phyloP scores from a whole-genome alignment of 2,329 filamentous ascomycete species.

The Clonostachys byssicola region DNA sequence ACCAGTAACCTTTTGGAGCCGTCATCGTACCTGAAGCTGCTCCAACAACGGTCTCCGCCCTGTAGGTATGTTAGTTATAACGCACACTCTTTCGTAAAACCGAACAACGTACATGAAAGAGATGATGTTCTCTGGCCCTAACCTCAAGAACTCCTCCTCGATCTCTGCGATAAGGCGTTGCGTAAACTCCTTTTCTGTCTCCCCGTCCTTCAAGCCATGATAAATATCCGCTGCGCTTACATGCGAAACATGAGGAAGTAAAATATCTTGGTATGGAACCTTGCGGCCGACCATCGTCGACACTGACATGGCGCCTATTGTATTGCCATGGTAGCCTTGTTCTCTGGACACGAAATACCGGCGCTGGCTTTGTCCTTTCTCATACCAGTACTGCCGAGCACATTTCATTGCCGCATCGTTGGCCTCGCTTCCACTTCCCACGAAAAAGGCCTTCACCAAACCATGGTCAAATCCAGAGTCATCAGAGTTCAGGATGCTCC shows the following conservation, averaged over 20 bases:
- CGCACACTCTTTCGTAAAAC: no score
- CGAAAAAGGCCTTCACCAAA: constrained; percentile 12
- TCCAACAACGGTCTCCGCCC: constrained; percentile 36
- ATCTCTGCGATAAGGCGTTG: constrained; percentile 27
- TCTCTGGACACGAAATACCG: no score
- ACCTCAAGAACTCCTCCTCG: constrained; percentile 33
- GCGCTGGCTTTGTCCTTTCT: no score
- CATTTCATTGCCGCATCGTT: constrained; percentile 42
- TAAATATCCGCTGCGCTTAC: no score
- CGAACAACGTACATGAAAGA: constrained; percentile 23
- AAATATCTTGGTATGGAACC: constrained; percentile 5
- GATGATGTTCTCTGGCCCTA: constrained; percentile 35
- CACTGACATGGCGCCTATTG: constrained; percentile 34
- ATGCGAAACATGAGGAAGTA: no score
- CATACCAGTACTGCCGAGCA: constrained; percentile 29
- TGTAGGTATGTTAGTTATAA: no score
- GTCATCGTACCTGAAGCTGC: constrained; percentile 46
- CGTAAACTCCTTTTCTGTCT: constrained; percentile 25
- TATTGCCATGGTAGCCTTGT: constrained; percentile 38
- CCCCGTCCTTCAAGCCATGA: constrained; percentile 5
- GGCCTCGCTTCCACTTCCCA: constrained; percentile 23
- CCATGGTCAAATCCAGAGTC: constrained; percentile 1
- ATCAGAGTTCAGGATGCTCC: constrained; percentile 10
- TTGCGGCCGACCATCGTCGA: constrained; percentile 10
- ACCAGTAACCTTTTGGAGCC: constrained; percentile 43